phyloP scores from a whole-genome alignment of 176 grass and related monocot species.

The sorghum (Sorghum bicolor) region DNA sequence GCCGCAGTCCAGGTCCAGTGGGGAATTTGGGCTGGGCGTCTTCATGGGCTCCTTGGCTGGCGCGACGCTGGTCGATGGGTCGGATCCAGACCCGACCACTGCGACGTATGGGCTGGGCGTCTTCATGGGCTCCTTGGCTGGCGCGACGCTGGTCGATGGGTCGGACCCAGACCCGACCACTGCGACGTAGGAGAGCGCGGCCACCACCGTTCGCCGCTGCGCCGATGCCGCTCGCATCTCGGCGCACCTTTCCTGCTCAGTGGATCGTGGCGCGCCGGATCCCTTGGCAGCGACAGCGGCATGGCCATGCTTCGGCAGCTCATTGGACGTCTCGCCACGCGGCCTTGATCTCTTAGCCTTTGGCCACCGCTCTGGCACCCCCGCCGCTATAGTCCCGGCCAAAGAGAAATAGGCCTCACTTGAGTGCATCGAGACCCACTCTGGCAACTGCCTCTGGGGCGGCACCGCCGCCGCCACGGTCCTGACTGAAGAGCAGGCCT shows the following conservation, averaged over 20 bases:
- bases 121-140: too few species aligned
- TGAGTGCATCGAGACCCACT: background rate
- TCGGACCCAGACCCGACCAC: background rate
- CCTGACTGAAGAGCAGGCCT: background rate
- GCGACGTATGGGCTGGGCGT: too few species aligned
- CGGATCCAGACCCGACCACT: background rate
- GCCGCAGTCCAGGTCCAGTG: conserved; percentile 32
- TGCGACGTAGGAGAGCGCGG: background rate
- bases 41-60: background rate
- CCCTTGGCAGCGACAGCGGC: background rate
- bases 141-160: background rate
- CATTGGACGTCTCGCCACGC: background rate
- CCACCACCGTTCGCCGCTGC: background rate
- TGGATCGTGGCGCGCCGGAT: background rate
- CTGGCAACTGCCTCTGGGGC: too few species aligned
- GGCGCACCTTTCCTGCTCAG: background rate
- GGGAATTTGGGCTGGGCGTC: conserved; percentile 21
- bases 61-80: background rate
- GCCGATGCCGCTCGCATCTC: background rate
- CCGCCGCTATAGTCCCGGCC: background rate
- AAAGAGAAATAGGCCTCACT: background rate
- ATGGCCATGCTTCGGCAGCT: background rate
- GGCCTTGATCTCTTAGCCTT: background rate
- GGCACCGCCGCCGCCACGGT: background rate
- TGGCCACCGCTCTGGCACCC: background rate